phyloP scores from a whole-genome alignment of 106 monocot species.

The Dioscorea dumetorum region DNA sequence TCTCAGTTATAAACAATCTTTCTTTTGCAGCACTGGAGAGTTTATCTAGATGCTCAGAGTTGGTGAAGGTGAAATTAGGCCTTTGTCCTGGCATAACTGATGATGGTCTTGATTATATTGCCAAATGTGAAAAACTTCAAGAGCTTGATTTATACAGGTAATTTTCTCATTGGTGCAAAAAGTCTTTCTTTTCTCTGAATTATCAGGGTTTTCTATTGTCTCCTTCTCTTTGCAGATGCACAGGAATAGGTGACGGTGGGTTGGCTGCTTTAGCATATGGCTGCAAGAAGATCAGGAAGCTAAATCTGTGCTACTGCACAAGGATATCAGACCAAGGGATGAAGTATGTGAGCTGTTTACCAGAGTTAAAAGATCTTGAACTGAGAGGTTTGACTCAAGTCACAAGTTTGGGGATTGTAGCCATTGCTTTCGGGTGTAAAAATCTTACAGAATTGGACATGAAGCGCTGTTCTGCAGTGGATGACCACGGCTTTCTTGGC shows the following conservation, averaged over 20 bases:
- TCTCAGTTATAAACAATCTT: background rate
- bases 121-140: constrained; percentile 54
- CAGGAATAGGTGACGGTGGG: constrained; percentile 52
- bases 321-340: constrained; percentile 66
- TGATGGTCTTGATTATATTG: constrained; percentile 51
- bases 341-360: constrained; percentile 41
- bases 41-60: constrained; percentile 57
- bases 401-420: constrained; percentile 47
- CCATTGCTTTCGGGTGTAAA: constrained; percentile 57
- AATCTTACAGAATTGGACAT: constrained; percentile 53
- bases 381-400: constrained; percentile 48
- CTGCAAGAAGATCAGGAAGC: constrained; percentile 65
- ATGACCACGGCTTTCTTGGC: constrained; percentile 51
- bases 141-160: constrained; percentile 89
- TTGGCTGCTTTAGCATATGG: constrained; percentile 43
- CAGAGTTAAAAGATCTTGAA: constrained; percentile 61
- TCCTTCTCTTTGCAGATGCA: constrained; percentile 36
- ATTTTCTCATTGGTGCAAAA: background rate
- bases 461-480: constrained; percentile 58
- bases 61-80: constrained; percentile 59
- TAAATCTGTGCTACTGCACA: constrained; percentile 79
- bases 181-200: background rate
- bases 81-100: constrained; percentile 55
- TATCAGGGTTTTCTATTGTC: background rate
- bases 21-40: constrained; percentile 55